Conservation (phyloP, 2,329 filamentous ascomycete genomes). For the Ophiostoma ips region DNA sequence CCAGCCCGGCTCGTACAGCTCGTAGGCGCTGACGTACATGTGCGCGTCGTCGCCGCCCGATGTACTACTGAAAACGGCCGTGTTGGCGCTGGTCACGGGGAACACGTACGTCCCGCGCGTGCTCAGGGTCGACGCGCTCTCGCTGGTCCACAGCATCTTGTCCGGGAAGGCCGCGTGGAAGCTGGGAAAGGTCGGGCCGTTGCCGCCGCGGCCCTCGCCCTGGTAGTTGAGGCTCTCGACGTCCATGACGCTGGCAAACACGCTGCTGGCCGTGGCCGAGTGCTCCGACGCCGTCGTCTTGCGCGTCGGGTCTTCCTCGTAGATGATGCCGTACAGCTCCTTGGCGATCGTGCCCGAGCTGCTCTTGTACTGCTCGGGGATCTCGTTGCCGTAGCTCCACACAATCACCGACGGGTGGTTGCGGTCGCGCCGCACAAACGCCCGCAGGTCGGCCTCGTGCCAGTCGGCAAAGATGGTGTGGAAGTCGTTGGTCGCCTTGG, state of each 20-base stretch:
- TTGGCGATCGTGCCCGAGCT: conserved; percentile 21
- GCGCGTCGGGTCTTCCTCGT: conserved; percentile 33
- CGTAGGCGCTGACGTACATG: conserved; percentile 33
- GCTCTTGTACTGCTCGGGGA: conserved; percentile 30
- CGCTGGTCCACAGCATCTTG: conserved; percentile 31
- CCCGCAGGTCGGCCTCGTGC: conserved; percentile 37
- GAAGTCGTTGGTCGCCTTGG: conserved; percentile 35
- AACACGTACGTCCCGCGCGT: conserved; percentile 39
- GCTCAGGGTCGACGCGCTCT: conserved; percentile 31
- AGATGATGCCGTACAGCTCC: conserved; percentile 27
- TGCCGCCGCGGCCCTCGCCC: conserved; percentile 29
- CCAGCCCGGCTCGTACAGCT: conserved; percentile 33
- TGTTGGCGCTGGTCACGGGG: conserved; percentile 27
- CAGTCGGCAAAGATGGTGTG: conserved; percentile 38
- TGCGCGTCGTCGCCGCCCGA: conserved; percentile 25
- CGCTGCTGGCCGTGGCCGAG: conserved; percentile 24
- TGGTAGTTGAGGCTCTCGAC: conserved; percentile 42
- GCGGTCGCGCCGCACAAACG: conserved; percentile 37
- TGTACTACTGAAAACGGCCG: conserved; percentile 21
- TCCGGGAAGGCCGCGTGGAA: conserved; percentile 32
- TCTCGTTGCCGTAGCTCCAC: conserved; percentile 42
- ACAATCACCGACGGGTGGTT: conserved; percentile 39
- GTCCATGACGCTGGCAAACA: conserved; percentile 29
- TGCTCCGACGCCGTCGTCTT: conserved; percentile 33
- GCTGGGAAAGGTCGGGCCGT: conserved; percentile 21